phyloP scores from a whole-genome alignment of 257 asterid genomes.

The Ballota nigra region DNA sequence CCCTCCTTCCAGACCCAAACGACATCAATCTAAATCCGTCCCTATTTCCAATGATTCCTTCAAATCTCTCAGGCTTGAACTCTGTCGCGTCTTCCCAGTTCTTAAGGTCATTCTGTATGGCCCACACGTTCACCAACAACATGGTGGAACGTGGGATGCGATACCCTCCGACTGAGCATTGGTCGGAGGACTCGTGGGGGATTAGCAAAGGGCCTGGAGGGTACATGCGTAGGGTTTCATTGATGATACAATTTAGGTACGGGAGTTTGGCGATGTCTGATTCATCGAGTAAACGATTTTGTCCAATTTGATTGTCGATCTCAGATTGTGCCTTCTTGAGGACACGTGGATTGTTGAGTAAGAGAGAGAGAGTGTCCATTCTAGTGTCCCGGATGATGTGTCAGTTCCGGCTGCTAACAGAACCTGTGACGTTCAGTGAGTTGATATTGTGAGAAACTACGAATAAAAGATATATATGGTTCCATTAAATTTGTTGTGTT shows the following conservation, averaged over 20 bases:
- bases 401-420: constrained; percentile 46
- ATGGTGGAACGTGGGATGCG: constrained; percentile 24
- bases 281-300: constrained; percentile 24
- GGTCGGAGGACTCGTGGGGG: constrained; percentile 36
- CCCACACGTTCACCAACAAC: constrained; percentile 38
- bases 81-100: constrained; percentile 21
- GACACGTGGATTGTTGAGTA: constrained; percentile 35
- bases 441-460: neutral
- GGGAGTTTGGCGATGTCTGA: constrained; percentile 29
- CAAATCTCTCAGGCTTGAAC: constrained; percentile 41
- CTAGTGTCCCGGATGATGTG: constrained; percentile 36
- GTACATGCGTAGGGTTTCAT: constrained; percentile 33
- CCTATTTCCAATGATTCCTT: constrained; percentile 1
- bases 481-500: too few species aligned
- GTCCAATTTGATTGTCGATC: constrained; percentile 23
- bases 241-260: constrained; percentile 34
- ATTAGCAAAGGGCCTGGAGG: constrained; percentile 38
- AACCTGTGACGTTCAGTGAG: constrained; percentile 18
- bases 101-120: constrained; percentile 29
- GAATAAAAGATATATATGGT: too few species aligned
- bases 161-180: constrained; percentile 26
- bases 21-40: constrained; percentile 22
- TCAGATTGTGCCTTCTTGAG: constrained; percentile 23
- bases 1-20: constrained; percentile 41
- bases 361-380: constrained; percentile 46